Evolutionary conservation across 305 asterid genomes (phyloP).

Genomic region (Lippia alba): DNA sequence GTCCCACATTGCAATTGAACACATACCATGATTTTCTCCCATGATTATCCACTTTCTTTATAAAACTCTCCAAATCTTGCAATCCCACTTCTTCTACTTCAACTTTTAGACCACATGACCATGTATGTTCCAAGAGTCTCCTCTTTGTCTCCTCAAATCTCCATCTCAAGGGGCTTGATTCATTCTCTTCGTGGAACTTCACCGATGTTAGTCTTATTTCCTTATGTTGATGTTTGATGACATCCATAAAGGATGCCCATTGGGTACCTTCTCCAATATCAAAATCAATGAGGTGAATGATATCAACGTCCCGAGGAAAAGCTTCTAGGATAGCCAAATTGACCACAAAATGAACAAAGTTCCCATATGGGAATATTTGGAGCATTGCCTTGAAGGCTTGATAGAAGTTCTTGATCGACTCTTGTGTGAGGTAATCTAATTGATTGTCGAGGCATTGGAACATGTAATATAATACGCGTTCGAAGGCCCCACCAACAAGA

Average conservation of each 20-base stretch:
- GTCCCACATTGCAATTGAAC: slow-evolving; percentile 43
- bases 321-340: slow-evolving; percentile 39
- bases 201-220: slow-evolving; percentile 35
- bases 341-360: slow-evolving; percentile 41
- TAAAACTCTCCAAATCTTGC: slow-evolving; percentile 26
- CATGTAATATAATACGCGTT: slow-evolving; percentile 41
- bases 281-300: slow-evolving; percentile 38
- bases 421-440: slow-evolving; percentile 34
- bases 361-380: slow-evolving; percentile 39
- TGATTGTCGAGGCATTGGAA: slow-evolving; percentile 29
- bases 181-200: slow-evolving; percentile 20
- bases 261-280: slow-evolving; percentile 49
- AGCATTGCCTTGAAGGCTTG: slow-evolving; percentile 38
- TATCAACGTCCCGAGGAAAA: slow-evolving; percentile 33
- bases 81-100: slow-evolving; percentile 37
- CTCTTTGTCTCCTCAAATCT: slow-evolving; percentile 38
- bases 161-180: slow-evolving; percentile 23
- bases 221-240: slow-evolving; percentile 20
- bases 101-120: slow-evolving; percentile 27
- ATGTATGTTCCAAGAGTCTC: slow-evolving; percentile 34
- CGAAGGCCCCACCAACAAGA: slow-evolving; percentile 27
- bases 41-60: slow-evolving; percentile 5
- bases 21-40: slow-evolving; percentile 38
- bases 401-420: slow-evolving; percentile 34
- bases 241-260: slow-evolving; percentile 41